Conservation (phyloP, 2,329 filamentous ascomycete species). For the Geosmithia putterillii region DNA sequence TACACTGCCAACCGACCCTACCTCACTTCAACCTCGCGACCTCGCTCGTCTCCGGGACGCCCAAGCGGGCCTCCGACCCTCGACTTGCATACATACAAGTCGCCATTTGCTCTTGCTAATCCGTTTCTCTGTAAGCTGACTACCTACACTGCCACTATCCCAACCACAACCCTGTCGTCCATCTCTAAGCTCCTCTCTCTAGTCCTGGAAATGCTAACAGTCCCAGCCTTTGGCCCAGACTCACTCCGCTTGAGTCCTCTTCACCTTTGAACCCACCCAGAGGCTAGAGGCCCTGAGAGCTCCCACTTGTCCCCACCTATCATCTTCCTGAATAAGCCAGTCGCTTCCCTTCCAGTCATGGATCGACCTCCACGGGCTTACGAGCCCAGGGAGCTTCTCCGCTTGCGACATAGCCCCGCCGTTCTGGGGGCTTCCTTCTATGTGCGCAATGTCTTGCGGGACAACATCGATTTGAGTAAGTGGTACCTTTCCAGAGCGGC, state of each 20-base stretch:
- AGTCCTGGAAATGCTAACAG: no score
- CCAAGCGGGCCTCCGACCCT: background rate
- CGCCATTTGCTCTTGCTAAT: background rate
- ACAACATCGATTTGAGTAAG: conserved; percentile 28
- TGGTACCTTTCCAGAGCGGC: background rate
- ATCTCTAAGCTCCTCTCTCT: no score
- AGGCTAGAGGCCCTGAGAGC: no score
- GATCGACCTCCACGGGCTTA: background rate
- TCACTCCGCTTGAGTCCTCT: no score
- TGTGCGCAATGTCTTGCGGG: conserved; percentile 20
- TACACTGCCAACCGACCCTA: background rate
- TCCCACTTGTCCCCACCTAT: background rate
- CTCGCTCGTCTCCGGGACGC: background rate
- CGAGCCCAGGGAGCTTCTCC: conserved; percentile 23
- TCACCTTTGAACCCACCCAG: no score
- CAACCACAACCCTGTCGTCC: no score
- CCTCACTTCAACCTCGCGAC: background rate
- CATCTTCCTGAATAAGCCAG: background rate
- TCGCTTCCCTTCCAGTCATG: background rate
- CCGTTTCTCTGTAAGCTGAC: background rate
- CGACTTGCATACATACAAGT: background rate
- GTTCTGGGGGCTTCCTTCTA: conserved; percentile 13
- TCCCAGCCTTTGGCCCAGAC: no score
- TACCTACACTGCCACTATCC: no score
- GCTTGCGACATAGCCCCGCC: conserved; percentile 14